phyloP scores from a whole-genome alignment of 768 basidiomycete species.

The Trametes cinnabarina region DNA sequence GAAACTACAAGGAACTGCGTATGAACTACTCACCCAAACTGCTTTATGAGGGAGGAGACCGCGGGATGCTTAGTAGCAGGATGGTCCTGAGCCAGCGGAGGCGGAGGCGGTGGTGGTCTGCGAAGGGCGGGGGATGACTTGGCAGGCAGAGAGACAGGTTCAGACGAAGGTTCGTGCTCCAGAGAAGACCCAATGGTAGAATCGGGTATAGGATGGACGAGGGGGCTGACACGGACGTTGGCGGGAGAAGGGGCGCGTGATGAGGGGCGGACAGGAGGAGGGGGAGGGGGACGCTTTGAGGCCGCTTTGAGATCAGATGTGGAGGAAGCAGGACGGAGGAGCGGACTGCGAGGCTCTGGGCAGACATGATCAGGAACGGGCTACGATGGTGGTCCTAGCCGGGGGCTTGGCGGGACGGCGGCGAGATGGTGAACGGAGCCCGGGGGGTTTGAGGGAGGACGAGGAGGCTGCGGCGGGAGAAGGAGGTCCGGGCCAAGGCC shows the following conservation, averaged over 20 bases:
- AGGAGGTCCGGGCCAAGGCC: too few species aligned
- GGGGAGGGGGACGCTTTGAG: constrained; percentile 49
- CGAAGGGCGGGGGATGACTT: constrained; percentile 5
- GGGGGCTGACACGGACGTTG: constrained; percentile 46
- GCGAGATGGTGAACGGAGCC: constrained; percentile 12
- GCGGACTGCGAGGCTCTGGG: constrained; percentile 27
- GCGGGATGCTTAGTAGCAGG: constrained; percentile 11
- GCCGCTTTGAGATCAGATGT: constrained; percentile 50
- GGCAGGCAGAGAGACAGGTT: neutral
- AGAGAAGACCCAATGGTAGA: constrained; percentile 13
- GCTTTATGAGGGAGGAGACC: constrained; percentile 44
- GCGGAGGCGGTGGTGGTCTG: constrained; percentile 24
- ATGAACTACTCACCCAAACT: constrained; percentile 45
- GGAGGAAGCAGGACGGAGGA: constrained; percentile 48
- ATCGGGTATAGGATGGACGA: constrained; percentile 49
- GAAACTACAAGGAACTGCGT: neutral
- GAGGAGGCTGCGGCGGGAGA: constrained; percentile 24
- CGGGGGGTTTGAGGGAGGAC: constrained; percentile 10
- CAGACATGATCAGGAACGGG: constrained; percentile 28
- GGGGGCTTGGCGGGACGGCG: constrained; percentile 31
- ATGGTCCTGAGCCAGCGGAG: constrained; percentile 11
- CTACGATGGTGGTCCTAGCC: constrained; percentile 40
- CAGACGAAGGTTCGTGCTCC: constrained; percentile 1
- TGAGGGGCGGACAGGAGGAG: constrained; percentile 53
- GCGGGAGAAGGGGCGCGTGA: constrained; percentile 33